Percentiles rank a stretch among this genome's conserved stretches.
Conservation (phyloP, 768 basidiomycete genomes). For the Xanthoconium purpureum region DNA sequence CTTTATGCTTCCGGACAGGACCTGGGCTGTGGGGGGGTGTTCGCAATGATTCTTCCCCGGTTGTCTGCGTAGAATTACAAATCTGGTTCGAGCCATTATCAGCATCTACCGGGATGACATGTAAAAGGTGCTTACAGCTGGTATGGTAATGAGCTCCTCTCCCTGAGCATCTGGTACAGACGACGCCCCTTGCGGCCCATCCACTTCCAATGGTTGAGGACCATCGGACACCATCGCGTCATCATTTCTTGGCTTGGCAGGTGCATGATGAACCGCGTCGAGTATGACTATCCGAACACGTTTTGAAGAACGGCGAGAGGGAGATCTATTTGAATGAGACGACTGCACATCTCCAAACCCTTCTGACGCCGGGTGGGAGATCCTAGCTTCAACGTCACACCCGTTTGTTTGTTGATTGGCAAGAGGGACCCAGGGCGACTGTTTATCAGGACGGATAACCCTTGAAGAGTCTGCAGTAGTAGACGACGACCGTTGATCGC, state of each 20-base stretch:
- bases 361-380: background rate
- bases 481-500: background rate
- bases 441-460: background rate
- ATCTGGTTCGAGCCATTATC: background rate
- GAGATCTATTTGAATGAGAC: background rate
- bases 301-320: background rate
- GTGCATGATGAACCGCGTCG: background rate
- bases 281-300: background rate
- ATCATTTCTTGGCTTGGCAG: background rate
- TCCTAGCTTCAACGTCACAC: background rate
- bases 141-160: background rate
- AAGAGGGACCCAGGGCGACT: background rate
- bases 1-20: conserved; percentile 16
- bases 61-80: background rate
- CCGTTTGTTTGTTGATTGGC: background rate
- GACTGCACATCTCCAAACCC: background rate
- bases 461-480: background rate
- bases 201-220: background rate
- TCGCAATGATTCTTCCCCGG: background rate
- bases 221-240: background rate
- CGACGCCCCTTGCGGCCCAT: background rate
- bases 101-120: background rate
- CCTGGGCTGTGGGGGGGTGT: background rate
- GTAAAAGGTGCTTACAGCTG: conserved; percentile 3
- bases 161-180: background rate